A percentile compares a stretch with the other conserved stretches of the same genome.
phyloP scores from a whole-genome alignment of 331 rosid genomes.

The Acacia pycnantha region DNA sequence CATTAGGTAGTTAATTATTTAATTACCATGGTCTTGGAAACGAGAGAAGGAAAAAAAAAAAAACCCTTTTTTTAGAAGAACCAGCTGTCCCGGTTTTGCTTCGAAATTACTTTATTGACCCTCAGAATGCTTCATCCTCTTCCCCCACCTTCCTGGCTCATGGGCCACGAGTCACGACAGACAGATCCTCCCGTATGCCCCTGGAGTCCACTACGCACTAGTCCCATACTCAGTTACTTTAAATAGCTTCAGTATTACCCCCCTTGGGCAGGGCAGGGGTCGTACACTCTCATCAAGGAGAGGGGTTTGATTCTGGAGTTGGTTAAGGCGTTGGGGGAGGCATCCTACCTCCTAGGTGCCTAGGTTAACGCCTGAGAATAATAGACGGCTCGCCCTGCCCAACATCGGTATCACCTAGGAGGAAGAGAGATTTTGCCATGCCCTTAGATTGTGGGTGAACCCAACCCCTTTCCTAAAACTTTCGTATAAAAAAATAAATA shows the following conservation, averaged over 20 bases:
- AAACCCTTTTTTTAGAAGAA: not conserved
- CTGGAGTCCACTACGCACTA: not conserved
- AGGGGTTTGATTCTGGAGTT: too few relatives aligned
- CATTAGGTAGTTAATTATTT: not conserved
- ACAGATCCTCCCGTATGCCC: not conserved
- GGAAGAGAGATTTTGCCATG: too few relatives aligned
- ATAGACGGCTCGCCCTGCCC: too few relatives aligned
- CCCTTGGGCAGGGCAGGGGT: too few relatives aligned
- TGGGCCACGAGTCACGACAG: not conserved
- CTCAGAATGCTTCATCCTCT: not conserved
- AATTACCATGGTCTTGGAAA: constrained; percentile 59
- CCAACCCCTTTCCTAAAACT: too few relatives aligned
- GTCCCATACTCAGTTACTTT: not conserved
- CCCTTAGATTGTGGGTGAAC: too few relatives aligned
- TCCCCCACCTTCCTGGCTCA: not conserved
- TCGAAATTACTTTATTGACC: constrained; percentile 25
- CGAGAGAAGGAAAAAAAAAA: not conserved
- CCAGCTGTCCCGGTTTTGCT: constrained; percentile 40
- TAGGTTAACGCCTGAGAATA: too few relatives aligned
- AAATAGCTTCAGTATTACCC: not conserved
- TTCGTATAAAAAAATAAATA: too few relatives aligned
- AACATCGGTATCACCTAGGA: too few relatives aligned
- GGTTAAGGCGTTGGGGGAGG: too few relatives aligned
- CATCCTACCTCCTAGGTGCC: too few relatives aligned
- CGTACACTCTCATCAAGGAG: too few relatives aligned